These are phyloP conservation scores for Nakazawaea molendinolei DNA, from an alignment of 805 yeast genomes.

Conservation along the genomic window DNA sequence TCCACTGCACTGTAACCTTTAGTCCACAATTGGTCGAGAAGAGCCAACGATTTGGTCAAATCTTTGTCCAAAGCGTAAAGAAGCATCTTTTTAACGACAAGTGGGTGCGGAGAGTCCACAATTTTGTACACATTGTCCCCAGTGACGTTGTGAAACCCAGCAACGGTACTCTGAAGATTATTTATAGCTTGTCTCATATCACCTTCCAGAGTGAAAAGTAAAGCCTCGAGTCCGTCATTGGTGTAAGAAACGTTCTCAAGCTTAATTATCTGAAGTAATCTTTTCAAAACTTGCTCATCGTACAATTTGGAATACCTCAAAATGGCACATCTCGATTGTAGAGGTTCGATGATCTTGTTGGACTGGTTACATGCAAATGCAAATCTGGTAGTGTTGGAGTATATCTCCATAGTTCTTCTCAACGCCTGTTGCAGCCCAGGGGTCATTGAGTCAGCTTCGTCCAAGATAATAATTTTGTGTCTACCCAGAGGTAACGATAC, in stretches of 20 bases:
- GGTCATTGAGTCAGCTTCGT: conserved; percentile 96
- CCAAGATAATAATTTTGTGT: conserved; percentile 88
- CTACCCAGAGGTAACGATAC: conserved; percentile 82
- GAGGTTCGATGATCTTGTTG: conserved; percentile 90
- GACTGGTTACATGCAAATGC: conserved; percentile 98
- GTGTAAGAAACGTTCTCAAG: conserved; percentile 69
- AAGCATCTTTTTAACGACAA: conserved; percentile 68
- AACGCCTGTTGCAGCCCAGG: conserved; percentile 95
- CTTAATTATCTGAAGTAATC: conserved; percentile 65
- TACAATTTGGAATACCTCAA: conserved; percentile 73
- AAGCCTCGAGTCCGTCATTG: conserved; percentile 87
- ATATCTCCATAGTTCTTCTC: conserved; percentile 91
- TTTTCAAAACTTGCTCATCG: conserved; percentile 77
- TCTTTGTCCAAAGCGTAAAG: conserved; percentile 35
- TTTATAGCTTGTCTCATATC: conserved; percentile 98
- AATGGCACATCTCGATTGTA: conserved; percentile 95
- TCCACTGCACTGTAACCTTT: conserved; percentile 94
- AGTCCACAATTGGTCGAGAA: conserved; percentile 67
- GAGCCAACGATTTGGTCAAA: conserved; percentile 60
- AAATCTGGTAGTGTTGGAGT: conserved; percentile 91
- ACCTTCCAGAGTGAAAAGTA: conserved; percentile 93
- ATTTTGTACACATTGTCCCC: conserved; percentile 90
- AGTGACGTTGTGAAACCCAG: conserved; percentile 89
- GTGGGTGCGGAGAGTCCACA: conserved; percentile 95
- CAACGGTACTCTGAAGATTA: conserved; percentile 86